Evolutionary conservation across 306 rosid species (phyloP).

Genomic region (Cucurbita ficifolia): DNA sequence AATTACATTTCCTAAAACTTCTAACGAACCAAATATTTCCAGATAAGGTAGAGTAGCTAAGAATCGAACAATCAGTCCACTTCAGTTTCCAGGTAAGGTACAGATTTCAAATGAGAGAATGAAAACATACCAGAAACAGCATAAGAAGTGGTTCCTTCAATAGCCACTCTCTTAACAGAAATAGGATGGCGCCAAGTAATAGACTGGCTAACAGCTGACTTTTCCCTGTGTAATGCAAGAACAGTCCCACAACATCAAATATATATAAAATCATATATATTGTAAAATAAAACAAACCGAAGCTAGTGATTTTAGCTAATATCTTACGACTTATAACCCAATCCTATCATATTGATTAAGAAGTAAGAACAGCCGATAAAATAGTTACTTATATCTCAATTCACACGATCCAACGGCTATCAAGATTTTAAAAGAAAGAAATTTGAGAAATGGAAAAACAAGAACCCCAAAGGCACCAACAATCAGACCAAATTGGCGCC

Average conservation of each 20-base stretch:
- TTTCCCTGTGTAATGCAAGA: constrained; percentile 39
- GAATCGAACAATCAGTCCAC: background rate
- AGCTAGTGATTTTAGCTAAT: background rate
- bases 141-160: constrained; percentile 56
- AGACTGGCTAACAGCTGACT: constrained; percentile 70
- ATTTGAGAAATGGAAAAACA: background rate
- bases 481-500: background rate
- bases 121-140: constrained; percentile 46
- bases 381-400: background rate
- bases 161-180: constrained; percentile 45
- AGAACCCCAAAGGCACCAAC: background rate
- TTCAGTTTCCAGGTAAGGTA: background rate
- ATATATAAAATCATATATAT: background rate
- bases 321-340: background rate
- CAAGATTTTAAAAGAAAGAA: background rate
- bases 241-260: background rate
- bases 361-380: background rate
- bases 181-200: constrained; percentile 60
- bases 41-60: background rate
- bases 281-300: background rate
- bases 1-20: background rate
- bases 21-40: background rate
- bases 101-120: background rate
- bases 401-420: background rate
- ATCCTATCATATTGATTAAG: background rate